Percentiles rank a stretch among this genome's conserved stretches.
phyloP scores from a whole-genome alignment of 306 rosid species.

The Betula pendula region DNA sequence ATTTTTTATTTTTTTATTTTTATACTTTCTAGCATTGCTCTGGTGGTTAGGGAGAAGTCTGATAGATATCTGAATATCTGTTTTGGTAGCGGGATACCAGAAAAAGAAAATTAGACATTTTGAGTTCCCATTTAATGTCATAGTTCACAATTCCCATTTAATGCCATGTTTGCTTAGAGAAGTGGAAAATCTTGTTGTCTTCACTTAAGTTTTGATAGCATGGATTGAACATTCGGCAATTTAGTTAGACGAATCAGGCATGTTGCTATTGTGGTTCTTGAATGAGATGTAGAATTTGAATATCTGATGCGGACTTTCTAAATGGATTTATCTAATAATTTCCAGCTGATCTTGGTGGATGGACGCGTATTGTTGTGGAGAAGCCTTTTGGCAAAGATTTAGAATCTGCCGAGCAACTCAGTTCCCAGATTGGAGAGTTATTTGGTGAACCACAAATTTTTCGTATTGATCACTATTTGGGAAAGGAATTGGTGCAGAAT shows the following conservation, averaged over 20 bases:
- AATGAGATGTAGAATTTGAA: not conserved
- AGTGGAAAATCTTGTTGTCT: not conserved
- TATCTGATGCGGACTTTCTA: conserved; percentile 21
- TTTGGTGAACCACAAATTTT: conserved; percentile 88
- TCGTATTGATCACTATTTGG: conserved; percentile 97
- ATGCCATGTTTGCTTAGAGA: not conserved
- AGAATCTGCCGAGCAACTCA: conserved; percentile 84
- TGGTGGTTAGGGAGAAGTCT: conserved; percentile 1
- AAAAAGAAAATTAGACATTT: not conserved
- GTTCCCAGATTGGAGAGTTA: conserved; percentile 80
- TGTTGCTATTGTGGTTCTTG: conserved; percentile 8
- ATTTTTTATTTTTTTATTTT: too few relatives aligned
- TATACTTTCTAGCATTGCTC: not conserved
- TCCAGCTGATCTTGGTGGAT: conserved; percentile 91
- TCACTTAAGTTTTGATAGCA: not conserved
- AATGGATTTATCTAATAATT: conserved; percentile 33
- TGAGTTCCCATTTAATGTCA: conserved; percentile 16
- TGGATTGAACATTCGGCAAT: not conserved
- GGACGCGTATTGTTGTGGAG: conserved; percentile 98
- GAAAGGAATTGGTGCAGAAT: conserved; percentile 96
- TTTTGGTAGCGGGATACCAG: conserved; percentile 2
- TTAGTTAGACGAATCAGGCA: not conserved
- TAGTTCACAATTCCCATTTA: not conserved
- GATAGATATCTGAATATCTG: not conserved
- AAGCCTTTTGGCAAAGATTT: conserved; percentile 97